phyloP scores from a whole-genome alignment of 352 stramenopile genomes.

The Globisporangium uncinulatum region DNA sequence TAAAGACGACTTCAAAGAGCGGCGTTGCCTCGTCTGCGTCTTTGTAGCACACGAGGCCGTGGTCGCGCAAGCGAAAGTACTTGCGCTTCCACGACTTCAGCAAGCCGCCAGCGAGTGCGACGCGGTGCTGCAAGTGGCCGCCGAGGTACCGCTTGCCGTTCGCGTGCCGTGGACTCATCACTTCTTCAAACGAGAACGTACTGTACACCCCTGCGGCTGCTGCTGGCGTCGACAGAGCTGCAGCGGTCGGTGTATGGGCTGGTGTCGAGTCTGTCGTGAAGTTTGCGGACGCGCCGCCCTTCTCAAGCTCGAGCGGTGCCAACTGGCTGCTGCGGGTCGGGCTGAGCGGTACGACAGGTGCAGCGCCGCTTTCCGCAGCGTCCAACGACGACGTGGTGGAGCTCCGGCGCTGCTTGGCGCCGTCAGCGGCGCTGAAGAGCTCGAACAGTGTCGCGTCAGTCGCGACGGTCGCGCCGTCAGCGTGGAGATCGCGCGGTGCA shows the following conservation, averaged over 20 bases:
- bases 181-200: constrained; percentile 36
- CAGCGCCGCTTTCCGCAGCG: constrained; percentile 6
- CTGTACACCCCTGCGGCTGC: neutral
- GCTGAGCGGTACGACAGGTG: constrained; percentile 7
- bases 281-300: neutral
- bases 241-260: no score
- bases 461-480: no score
- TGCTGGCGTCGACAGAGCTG: neutral
- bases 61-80: constrained; percentile 65
- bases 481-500: no score
- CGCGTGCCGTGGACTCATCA: constrained; percentile 46
- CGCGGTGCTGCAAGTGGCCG: constrained; percentile 53
- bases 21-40: constrained; percentile 32
- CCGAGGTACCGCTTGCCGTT: constrained; percentile 50
- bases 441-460: neutral
- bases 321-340: neutral
- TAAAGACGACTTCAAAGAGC: constrained; percentile 64
- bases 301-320: constrained; percentile 2
- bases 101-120: constrained; percentile 47
- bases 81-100: constrained; percentile 66
- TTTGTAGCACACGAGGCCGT: constrained; percentile 63
- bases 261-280: no score
- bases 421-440: no score
- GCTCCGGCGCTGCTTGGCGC: constrained; percentile 7
- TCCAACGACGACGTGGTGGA: constrained; percentile 13